Percentiles rank a stretch among this genome's conserved stretches.
Evolutionary conservation across 805 yeast species (phyloP).

Genomic region (Kodamaea hsintzibuensis): DNA sequence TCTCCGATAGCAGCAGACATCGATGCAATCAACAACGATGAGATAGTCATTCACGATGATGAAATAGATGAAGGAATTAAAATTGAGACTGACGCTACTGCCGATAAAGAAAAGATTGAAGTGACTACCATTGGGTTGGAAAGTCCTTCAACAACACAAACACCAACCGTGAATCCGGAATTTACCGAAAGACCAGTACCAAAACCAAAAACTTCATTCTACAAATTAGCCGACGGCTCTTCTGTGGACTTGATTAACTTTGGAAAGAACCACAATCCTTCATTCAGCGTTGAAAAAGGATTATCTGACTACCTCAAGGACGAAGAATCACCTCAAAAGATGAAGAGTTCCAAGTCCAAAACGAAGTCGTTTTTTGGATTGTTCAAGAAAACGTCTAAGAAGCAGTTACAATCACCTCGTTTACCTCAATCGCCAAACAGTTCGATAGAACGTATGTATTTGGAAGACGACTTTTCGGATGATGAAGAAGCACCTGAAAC

Average conservation of each 20-base stretch:
- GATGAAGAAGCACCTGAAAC: conserved; percentile 3
- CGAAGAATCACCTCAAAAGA: conserved; percentile 2
- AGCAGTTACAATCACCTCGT: conserved; percentile 10
- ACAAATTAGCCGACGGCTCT: conserved; percentile 29
- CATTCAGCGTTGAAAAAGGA: conserved; percentile 25
- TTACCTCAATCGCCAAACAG: conserved; percentile 17
- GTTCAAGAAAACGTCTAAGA: conserved; percentile 30
- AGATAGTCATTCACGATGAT: neutral
- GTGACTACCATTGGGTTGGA: neutral
- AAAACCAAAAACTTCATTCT: conserved; percentile 7
- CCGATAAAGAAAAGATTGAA: too few species aligned
- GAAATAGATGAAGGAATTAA: neutral
- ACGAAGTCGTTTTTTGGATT: conserved; percentile 37
- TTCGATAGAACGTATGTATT: conserved; percentile 10
- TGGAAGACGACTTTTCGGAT: conserved; percentile 1
- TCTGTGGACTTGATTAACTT: conserved; percentile 41
- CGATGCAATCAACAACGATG: neutral
- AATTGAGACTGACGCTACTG: too few species aligned
- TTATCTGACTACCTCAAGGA: conserved; percentile 14
- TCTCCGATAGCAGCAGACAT: neutral
- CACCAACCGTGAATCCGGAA: neutral
- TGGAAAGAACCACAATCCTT: conserved; percentile 40
- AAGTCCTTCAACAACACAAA: neutral
- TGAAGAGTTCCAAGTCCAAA: conserved; percentile 13
- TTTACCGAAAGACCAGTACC: neutral